A percentile compares a stretch with the other conserved stretches of the same genome.
Evolutionary conservation across 306 rosid species (phyloP).

Genomic region (Erythrophleum fordii): DNA sequence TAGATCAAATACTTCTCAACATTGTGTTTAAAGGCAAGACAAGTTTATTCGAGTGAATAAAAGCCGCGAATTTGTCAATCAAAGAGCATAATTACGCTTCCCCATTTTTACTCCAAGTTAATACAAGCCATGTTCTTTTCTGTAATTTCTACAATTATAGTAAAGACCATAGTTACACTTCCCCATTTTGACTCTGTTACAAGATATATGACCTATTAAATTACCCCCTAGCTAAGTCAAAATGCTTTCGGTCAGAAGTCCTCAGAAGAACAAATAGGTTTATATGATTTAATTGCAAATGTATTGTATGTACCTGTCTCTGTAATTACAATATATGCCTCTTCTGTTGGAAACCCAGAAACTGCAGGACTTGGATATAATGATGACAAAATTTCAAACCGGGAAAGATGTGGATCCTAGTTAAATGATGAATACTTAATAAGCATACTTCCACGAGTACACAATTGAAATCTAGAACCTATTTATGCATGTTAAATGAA

Average conservation of each 20-base stretch:
- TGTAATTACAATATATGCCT: constrained; percentile 78
- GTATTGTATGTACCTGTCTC: constrained; percentile 67
- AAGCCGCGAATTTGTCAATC: constrained; percentile 24
- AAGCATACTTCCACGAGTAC: constrained; percentile 14
- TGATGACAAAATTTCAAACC: constrained; percentile 83
- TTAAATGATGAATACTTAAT: constrained; percentile 21
- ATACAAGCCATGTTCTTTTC: neutral
- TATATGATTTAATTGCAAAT: constrained; percentile 11
- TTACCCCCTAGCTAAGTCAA: constrained; percentile 14
- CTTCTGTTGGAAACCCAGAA: constrained; percentile 96
- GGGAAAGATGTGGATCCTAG: constrained; percentile 27
- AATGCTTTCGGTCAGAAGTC: neutral
- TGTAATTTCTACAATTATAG: neutral
- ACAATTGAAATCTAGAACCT: constrained; percentile 17
- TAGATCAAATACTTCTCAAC: constrained; percentile 85
- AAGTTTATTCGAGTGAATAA: neutral
- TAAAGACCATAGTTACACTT: neutral
- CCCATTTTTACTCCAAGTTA: neutral
- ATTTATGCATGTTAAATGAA: neutral
- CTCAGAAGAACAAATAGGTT: constrained; percentile 17
- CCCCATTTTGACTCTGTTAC: constrained; percentile 6
- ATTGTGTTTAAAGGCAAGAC: constrained; percentile 21
- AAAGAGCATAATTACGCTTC: neutral
- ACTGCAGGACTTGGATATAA: constrained; percentile 98
- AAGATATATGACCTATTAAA: constrained; percentile 5